Conservation (phyloP, 139 green algal species). For the Astrephomene gubernaculifera region DNA sequence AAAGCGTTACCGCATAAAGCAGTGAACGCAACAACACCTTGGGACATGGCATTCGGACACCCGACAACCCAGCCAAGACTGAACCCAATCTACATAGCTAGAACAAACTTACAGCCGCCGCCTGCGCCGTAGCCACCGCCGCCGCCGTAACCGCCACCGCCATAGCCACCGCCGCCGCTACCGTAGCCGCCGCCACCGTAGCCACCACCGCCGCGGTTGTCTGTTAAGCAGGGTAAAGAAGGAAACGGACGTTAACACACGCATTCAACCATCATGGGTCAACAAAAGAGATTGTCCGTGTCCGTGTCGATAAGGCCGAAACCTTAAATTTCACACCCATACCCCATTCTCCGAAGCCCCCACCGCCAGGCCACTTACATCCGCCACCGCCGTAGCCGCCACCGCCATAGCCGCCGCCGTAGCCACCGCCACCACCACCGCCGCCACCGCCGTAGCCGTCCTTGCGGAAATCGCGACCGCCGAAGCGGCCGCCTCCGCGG, state of each 20-base stretch:
- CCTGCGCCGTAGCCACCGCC: conserved; percentile 11
- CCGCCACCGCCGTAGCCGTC: conserved; percentile 68
- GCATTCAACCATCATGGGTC: too few species aligned
- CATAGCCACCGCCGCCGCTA: conserved; percentile 50
- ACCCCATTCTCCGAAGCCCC: neutral
- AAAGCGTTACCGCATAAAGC: too few species aligned
- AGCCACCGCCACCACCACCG: conserved; percentile 57
- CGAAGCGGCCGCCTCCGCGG: conserved; percentile 81
- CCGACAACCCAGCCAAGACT: too few species aligned
- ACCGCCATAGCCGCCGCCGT: conserved; percentile 44
- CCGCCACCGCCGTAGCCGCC: conserved; percentile 52
- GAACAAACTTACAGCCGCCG: conserved; percentile 20
- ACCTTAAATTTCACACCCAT: neutral
- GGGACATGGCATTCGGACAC: too few species aligned
- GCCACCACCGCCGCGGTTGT: conserved; percentile 51
- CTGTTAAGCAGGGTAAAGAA: neutral
- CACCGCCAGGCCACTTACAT: neutral
- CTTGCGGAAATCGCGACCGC: conserved; percentile 92
- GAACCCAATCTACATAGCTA: too few species aligned
- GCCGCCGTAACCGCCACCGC: conserved; percentile 50
- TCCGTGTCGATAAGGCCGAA: neutral
- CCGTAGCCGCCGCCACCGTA: conserved; percentile 45
- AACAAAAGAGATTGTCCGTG: neutral
- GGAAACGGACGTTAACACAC: too few species aligned
- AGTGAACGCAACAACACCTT: too few species aligned